Evolutionary conservation across 306 rosid genomes (phyloP).

Genomic region (Begonia peltatifolia): DNA sequence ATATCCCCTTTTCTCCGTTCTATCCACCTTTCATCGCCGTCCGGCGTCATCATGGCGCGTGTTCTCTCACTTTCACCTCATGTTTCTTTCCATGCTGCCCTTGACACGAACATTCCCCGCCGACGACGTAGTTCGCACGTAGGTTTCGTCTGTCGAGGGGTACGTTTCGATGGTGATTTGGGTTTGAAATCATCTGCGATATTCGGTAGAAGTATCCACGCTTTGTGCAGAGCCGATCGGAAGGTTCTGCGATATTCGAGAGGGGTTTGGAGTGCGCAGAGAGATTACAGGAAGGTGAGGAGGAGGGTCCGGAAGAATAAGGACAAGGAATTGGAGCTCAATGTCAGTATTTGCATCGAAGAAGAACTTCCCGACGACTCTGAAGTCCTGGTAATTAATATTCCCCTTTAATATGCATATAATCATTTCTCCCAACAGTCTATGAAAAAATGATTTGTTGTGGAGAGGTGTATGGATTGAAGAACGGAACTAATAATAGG

Average conservation of each 20-base stretch:
- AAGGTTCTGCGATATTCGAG: constrained; percentile 10
- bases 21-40: constrained; percentile 2
- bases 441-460: too few relatives aligned
- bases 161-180: constrained; percentile 2
- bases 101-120: constrained; percentile 3
- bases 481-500: background rate
- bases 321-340: constrained; percentile 47
- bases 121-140: constrained; percentile 8
- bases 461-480: background rate
- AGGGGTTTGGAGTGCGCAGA: constrained; percentile 23
- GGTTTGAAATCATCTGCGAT: constrained; percentile 11
- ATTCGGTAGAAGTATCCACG: constrained; percentile 21
- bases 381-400: constrained; percentile 43
- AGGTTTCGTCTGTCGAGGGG: constrained; percentile 3
- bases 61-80: constrained; percentile 24
- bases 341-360: constrained; percentile 53
- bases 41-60: constrained; percentile 41
- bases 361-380: constrained; percentile 66
- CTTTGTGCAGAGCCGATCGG: constrained; percentile 12
- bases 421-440: background rate
- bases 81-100: constrained; percentile 5
- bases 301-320: constrained; percentile 31
- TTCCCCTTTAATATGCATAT: background rate
- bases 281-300: constrained; percentile 52
- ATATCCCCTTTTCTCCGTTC: constrained; percentile 19